Base-by-base conservation (phyloP, 2,329 filamentous ascomycete genomes). In the Chaetomium strumarium region DNA sequence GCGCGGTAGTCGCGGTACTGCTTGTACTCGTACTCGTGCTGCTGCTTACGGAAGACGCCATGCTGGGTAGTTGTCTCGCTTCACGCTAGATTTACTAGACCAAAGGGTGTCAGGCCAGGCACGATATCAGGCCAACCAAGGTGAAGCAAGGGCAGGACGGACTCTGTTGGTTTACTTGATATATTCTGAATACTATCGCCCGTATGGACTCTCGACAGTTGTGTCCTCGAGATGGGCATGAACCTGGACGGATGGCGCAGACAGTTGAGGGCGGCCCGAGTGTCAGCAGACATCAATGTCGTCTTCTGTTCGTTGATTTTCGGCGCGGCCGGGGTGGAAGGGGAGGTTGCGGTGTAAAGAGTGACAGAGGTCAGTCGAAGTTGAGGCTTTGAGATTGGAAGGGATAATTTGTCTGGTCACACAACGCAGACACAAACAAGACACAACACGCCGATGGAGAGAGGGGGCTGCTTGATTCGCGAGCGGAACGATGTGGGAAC, bases 241-340 rank as follows among this genome's bases (percentile, higher is more conserved):
- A 78, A 79, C 66, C 76, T 76, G 62, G 73, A 75, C 55, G 77
- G 77, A 67, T 79, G 75, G 64, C 75, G 74, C 65, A 79, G 71
- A 68, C 77, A 79, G 58, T 79, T 73, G 65, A 79, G 75, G 67
- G 75, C 76, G 64, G 72, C 73, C 60, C 76, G 76, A 62, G 76
- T 66, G 70, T 79, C 75, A 77, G 78, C 74, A 75, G 77, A 79
- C 77, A 80, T 80, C 76, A 79, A 78, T 75, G 63, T 75, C 64
- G 73, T 67, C 60, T 70, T 67, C 58, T 50, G 52, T 49, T 53
- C 43, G 59, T 49, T 16, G 45, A 34, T 39, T 39, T 39, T 34
- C 46, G 45, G 49, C 49, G 41, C 46, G 43, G 19, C 10, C 33
- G 13, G 29, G 29, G 30, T 30, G 14, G 8, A 9, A 9, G 16